These are phyloP conservation scores for Solanum lycopersicoides DNA, from an alignment of 257 asterid species.

Conservation along the genomic window DNA sequence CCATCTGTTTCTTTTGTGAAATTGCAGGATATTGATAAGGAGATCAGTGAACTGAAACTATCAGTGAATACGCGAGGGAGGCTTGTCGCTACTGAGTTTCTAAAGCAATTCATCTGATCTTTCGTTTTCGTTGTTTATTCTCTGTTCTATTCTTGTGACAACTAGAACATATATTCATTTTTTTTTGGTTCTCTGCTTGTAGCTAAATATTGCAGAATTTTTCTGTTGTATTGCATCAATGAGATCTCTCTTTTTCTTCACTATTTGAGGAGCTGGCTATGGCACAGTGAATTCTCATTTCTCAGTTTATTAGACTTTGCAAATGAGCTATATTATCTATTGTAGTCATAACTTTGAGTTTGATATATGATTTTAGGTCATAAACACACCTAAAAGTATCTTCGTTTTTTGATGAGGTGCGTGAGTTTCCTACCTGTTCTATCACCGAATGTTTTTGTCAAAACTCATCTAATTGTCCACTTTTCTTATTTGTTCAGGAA, in stretches of 20 bases:
- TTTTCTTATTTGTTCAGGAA: accelerated
- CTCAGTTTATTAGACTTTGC: not conserved
- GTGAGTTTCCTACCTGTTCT: accelerated
- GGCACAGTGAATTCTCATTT: not conserved
- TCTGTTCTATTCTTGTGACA: not conserved
- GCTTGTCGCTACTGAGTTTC: slow-evolving; percentile 95
- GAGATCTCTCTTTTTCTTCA: not conserved
- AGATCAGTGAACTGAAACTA: slow-evolving; percentile 79
- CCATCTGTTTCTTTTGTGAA: not conserved
- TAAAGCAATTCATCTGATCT: slow-evolving; percentile 78
- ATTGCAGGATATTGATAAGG: slow-evolving; percentile 92
- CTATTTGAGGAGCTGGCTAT: not conserved
- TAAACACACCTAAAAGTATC: not conserved
- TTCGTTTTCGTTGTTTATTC: not conserved
- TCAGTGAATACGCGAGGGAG: slow-evolving; percentile 95
- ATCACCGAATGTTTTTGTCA: not conserved
- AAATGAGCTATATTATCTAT: not conserved
- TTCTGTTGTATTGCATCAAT: not conserved
- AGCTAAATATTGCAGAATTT: not conserved
- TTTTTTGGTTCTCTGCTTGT: not conserved
- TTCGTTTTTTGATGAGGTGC: not conserved
- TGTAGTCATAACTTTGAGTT: not conserved
- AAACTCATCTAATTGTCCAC: not conserved
- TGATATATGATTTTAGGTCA: not conserved
- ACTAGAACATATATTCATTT: not conserved